Conservation (phyloP, 495 filamentous ascomycete species). For the Schizothecium vesticola region DNA sequence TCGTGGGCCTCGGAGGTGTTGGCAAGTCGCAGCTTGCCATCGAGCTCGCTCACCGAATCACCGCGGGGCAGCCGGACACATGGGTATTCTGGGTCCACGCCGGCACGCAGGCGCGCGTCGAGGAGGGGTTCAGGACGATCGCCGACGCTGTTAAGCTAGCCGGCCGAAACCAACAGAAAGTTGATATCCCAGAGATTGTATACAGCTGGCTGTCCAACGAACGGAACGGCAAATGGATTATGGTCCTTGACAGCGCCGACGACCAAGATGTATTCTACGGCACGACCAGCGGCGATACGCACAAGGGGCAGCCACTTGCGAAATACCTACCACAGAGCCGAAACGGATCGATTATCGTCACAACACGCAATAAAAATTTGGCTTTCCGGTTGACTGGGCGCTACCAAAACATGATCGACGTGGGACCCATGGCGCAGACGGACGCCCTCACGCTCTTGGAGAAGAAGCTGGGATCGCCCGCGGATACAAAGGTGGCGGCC, state of each 20-base stretch:
- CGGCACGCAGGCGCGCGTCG: too few species aligned
- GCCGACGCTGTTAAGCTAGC: slow-evolving; percentile 32
- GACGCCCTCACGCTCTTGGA: slow-evolving; percentile 26
- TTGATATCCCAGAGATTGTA: slow-evolving; percentile 34
- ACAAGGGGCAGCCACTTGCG: too few species aligned
- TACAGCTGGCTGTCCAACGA: slow-evolving; percentile 36
- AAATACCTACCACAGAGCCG: too few species aligned
- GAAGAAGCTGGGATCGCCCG: slow-evolving; percentile 19
- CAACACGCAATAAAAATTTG: slow-evolving; percentile 27
- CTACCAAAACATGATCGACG: slow-evolving; percentile 12
- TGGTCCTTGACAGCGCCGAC: slow-evolving; percentile 6
- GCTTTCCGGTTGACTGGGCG: slow-evolving; percentile 23
- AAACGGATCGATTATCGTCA: slow-evolving; percentile 30
- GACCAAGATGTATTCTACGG: too few species aligned
- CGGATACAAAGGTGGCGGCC: slow-evolving; percentile 12
- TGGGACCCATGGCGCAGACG: slow-evolving; percentile 21
- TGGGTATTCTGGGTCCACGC: slow-evolving; percentile 11
- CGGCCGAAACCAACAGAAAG: slow-evolving; percentile 31
- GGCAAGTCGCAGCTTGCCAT: slow-evolving; percentile 23
- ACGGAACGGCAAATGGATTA: slow-evolving; percentile 21
- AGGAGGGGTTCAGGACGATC: too few species aligned
- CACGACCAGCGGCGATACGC: too few species aligned
- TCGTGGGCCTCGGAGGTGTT: too few species aligned
- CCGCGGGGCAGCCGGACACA: slow-evolving; percentile 7
- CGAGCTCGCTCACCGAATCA: slow-evolving; percentile 8